phyloP scores from a whole-genome alignment of 1,284 basidiomycete genomes.

The Paramarasmius palmivorus region DNA sequence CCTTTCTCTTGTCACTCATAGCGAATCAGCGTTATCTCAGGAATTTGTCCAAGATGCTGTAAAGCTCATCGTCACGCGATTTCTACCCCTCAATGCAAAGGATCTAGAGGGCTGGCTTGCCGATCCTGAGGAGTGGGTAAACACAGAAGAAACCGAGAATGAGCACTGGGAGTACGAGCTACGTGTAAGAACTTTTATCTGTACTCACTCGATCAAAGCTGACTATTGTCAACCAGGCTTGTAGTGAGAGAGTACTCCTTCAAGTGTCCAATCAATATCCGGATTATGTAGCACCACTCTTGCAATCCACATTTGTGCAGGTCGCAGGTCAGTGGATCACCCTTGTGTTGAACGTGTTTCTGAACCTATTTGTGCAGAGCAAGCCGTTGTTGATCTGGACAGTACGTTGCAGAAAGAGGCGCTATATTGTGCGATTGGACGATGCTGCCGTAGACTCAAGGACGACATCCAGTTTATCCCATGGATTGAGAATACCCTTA shows the following conservation, averaged over 20 bases:
- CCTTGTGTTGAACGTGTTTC: too few species aligned
- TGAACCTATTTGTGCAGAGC: conserved; percentile 39
- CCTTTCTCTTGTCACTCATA: conserved; percentile 6
- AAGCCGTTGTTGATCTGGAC: conserved; percentile 55
- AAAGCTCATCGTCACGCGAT: conserved; percentile 74
- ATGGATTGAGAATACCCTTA: conserved; percentile 64
- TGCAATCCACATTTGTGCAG: conserved; percentile 57
- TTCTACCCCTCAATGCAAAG: conserved; percentile 77
- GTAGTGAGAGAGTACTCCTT: conserved; percentile 85
- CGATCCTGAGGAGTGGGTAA: conserved; percentile 91
- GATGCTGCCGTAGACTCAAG: conserved; percentile 72
- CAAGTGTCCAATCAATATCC: conserved; percentile 76
- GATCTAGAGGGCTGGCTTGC: conserved; percentile 81
- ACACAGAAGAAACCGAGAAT: conserved; percentile 81
- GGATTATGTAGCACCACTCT: conserved; percentile 72
- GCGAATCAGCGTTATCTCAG: conserved; percentile 60
- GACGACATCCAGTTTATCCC: conserved; percentile 64
- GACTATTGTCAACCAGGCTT: conserved; percentile 54
- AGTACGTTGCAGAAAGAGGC: conserved; percentile 82
- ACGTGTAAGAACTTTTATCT: conserved; percentile 53
- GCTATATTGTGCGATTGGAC: conserved; percentile 85
- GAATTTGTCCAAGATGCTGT: conserved; percentile 82
- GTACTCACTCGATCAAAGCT: conserved; percentile 4
- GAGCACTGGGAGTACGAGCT: conserved; percentile 90
- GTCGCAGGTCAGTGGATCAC: conserved; percentile 59